Conservation (phyloP, 495 filamentous ascomycete genomes). For the Lasiosphaeria ovina region DNA sequence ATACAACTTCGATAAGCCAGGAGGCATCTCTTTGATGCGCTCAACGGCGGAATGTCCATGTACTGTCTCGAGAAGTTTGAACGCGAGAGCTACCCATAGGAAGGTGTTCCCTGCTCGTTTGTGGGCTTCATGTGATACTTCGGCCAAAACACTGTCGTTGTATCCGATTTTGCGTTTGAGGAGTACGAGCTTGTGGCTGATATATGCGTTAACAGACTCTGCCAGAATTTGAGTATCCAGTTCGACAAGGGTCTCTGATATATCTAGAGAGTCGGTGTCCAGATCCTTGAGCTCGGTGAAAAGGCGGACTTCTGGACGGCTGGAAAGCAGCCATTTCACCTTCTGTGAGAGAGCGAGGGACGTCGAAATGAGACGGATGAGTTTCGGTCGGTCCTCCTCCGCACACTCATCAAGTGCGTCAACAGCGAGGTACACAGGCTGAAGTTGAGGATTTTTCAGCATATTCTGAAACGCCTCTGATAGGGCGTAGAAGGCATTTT, state of each 20-base stretch:
- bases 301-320: conserved; percentile 7
- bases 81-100: conserved; percentile 35
- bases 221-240: conserved; percentile 16
- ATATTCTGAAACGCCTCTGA: conserved; percentile 34
- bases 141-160: conserved; percentile 16
- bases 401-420: conserved; percentile 36
- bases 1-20: conserved; percentile 23
- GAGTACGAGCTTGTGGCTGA: conserved; percentile 33
- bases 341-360: conserved; percentile 16
- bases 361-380: conserved; percentile 21
- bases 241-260: conserved; percentile 28
- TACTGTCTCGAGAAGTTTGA: conserved; percentile 15
- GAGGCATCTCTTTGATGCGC: conserved; percentile 14
- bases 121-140: conserved; percentile 13
- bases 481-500: conserved; percentile 35
- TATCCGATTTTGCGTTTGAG: conserved; percentile 19
- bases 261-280: conserved; percentile 17
- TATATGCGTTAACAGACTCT: conserved; percentile 26
- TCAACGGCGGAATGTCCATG: conserved; percentile 7
- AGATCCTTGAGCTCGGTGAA: conserved; percentile 1
- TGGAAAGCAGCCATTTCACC: conserved; percentile 41
- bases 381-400: too few relatives aligned
- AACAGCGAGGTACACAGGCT: conserved; percentile 33
- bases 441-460: conserved; percentile 30
- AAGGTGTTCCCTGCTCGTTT: conserved; percentile 33